A percentile compares a stretch with the other conserved stretches of the same genome.
Evolutionary conservation across 2,329 filamentous ascomycete species (phyloP).

Genomic region (Diplocarpon rosae): DNA sequence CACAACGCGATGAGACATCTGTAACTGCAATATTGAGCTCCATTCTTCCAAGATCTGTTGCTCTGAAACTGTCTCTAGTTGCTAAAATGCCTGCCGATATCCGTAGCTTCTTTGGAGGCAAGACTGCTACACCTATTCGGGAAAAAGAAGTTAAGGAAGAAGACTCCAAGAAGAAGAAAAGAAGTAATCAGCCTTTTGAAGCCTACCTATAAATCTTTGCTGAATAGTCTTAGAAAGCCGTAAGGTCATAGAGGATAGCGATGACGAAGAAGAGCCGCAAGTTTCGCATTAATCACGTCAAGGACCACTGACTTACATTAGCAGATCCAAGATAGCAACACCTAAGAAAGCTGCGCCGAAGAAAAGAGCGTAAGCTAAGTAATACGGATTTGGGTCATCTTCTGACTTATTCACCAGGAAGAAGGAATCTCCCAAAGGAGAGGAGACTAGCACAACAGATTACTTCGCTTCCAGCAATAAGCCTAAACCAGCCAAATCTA

Average conservation of each 20-base stretch:
- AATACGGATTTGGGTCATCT: neutral
- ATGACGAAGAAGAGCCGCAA: slow-evolving; percentile 59
- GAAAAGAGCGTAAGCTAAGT: slow-evolving; percentile 40
- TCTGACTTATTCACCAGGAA: slow-evolving; percentile 11
- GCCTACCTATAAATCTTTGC: neutral
- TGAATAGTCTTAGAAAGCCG: slow-evolving; percentile 36
- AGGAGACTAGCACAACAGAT: slow-evolving; percentile 27
- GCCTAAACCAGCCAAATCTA: slow-evolving; percentile 20
- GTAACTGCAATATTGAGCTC: too few species aligned
- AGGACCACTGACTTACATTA: slow-evolving; percentile 14
- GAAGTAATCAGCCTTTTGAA: slow-evolving; percentile 15
- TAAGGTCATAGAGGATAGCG: slow-evolving; percentile 71
- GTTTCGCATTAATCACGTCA: slow-evolving; percentile 23
- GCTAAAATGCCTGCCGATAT: slow-evolving; percentile 72
- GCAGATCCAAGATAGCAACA: slow-evolving; percentile 40
- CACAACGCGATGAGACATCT: neutral
- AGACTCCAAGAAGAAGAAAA: slow-evolving; percentile 25
- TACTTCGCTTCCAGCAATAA: slow-evolving; percentile 28
- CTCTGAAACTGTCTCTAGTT: neutral
- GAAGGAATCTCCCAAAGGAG: slow-evolving; percentile 23
- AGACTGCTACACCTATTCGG: slow-evolving; percentile 45
- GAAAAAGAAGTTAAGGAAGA: slow-evolving; percentile 30
- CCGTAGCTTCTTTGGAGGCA: slow-evolving; percentile 78
- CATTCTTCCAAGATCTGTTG: neutral
- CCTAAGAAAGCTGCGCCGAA: slow-evolving; percentile 43